Evolutionary conservation across 352 stramenopile genomes (phyloP).

Genomic region (Pythium brachiatum): DNA sequence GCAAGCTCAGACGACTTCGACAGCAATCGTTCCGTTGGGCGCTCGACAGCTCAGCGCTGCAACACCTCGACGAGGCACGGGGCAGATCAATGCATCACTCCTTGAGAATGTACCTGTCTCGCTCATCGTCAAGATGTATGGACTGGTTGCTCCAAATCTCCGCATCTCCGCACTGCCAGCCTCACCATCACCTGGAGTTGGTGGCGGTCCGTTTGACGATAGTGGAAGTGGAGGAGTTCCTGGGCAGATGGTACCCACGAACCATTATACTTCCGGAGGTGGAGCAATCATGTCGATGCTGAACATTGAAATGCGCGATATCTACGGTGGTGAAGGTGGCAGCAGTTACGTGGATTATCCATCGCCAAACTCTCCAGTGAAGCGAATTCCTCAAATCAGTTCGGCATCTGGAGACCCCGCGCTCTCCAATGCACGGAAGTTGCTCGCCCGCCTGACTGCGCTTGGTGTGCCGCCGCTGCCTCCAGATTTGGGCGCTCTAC

Average conservation of each 20-base stretch:
- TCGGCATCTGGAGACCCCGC: slow-evolving; percentile 82
- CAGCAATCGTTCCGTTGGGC: slow-evolving; percentile 25
- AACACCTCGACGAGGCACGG: slow-evolving; percentile 17
- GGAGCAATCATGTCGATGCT: slow-evolving; percentile 70
- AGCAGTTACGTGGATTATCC: slow-evolving; percentile 54
- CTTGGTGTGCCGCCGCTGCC: slow-evolving; percentile 92
- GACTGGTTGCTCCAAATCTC: slow-evolving; percentile 66
- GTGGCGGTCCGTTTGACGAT: slow-evolving; percentile 20
- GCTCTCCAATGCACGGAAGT: slow-evolving; percentile 78
- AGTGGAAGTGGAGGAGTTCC: slow-evolving; percentile 13
- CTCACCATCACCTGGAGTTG: slow-evolving; percentile 7
- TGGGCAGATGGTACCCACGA: slow-evolving; percentile 48
- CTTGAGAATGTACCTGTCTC: slow-evolving; percentile 76
- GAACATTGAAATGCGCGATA: slow-evolving; percentile 79
- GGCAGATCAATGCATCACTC: slow-evolving; percentile 27
- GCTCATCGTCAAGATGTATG: slow-evolving; percentile 83
- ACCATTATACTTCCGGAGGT: slow-evolving; percentile 47
- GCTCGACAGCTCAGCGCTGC: slow-evolving; percentile 20
- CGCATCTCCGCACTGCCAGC: slow-evolving; percentile 48
- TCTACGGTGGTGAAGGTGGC: slow-evolving; percentile 68
- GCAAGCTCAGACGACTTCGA: slow-evolving; percentile 23
- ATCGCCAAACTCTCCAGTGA: slow-evolving; percentile 56
- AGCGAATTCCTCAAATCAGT: slow-evolving; percentile 36
- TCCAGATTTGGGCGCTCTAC: slow-evolving; percentile 85
- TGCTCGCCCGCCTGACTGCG: slow-evolving; percentile 87